Base-by-base conservation (phyloP, 306 rosid species). In the Casuarina equisetifolia region DNA sequence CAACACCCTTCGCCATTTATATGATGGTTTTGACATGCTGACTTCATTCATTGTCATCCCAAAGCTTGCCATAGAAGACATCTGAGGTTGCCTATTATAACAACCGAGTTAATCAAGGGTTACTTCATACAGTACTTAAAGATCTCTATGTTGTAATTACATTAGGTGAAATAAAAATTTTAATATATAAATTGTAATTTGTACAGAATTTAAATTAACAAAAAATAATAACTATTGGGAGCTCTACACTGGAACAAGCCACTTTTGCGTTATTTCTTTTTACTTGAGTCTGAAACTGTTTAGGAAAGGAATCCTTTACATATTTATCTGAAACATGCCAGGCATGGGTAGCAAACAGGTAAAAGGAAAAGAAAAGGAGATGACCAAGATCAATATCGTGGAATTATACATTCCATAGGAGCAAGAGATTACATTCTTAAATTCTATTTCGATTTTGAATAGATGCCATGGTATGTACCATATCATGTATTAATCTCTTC, bases 1-100 rank as follows among this genome's bases (percentile, higher is more conserved):
- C 86, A 95, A 90, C 45, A 95, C 97, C 88, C 99, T 91, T 82
- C 53, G 79, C 99, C 99, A 95, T 83, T 87, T 92, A 77, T 10
- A 79, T 2, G 91, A 81, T 62, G 91, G 79, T 72, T 71, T 86
- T 25, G 91, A 75, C 69, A 79, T 49, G 78, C 72, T 82, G 11
- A 73, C 67, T 75, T 89, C 97, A 83, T 75, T 88, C 88, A 90
- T 75, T 38, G 96, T 88, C 62, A 85, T 70, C 44, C 80, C 89
- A 80, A 87, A 83, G 1, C 87, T 76, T 49, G 92, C 79, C 77
- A 86, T 71, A 49, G 95, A 83, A 38, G 92, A 81, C 73, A 86
- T 82, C 44, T 86, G 96, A 64, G 86, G 8, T 6, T 81, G 84
- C 84, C 93, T 86, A 81, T 35, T 38, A 25, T 73, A 55, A 69